Evolutionary conservation across 768 basidiomycete species (phyloP).

Genomic region (Suillus luteus): DNA sequence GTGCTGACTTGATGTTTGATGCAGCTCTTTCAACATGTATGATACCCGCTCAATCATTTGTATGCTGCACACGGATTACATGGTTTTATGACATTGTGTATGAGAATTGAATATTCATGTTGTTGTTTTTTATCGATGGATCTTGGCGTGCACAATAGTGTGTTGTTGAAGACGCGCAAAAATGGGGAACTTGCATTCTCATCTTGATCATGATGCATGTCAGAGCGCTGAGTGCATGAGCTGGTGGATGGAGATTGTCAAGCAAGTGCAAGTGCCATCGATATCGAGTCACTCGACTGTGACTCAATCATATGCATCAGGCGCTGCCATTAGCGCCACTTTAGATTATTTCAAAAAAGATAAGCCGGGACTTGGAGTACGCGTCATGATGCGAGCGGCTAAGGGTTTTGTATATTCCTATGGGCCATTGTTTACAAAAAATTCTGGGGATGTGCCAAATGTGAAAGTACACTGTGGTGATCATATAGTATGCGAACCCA

Average conservation of each 20-base stretch:
- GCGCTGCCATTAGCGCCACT: too few species aligned
- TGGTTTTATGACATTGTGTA: conserved; percentile 7
- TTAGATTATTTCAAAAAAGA: conserved; percentile 1
- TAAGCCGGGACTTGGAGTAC: neutral
- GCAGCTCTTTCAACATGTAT: conserved; percentile 26
- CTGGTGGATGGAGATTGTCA: neutral
- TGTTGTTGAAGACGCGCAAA: neutral
- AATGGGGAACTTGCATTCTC: neutral
- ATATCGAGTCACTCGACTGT: neutral
- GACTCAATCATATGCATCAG: neutral
- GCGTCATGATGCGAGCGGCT: too few species aligned
- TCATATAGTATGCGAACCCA: too few species aligned
- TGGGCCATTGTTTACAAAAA: too few species aligned
- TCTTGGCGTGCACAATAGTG: neutral
- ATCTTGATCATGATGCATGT: neutral
- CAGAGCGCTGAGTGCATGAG: neutral
- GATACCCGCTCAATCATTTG: conserved; percentile 36
- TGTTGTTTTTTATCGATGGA: neutral
- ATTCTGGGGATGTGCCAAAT: too few species aligned
- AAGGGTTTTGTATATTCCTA: too few species aligned
- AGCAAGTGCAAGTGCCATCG: neutral
- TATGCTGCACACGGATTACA: conserved; percentile 24
- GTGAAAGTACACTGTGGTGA: too few species aligned
- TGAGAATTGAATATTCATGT: conserved; percentile 6
- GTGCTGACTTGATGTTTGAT: conserved; percentile 16